A percentile compares a stretch with the other conserved stretches of the same genome.
These are phyloP conservation scores for Camelina sativa DNA, from an alignment of 345 rosid genomes.

Conservation along the genomic window DNA sequence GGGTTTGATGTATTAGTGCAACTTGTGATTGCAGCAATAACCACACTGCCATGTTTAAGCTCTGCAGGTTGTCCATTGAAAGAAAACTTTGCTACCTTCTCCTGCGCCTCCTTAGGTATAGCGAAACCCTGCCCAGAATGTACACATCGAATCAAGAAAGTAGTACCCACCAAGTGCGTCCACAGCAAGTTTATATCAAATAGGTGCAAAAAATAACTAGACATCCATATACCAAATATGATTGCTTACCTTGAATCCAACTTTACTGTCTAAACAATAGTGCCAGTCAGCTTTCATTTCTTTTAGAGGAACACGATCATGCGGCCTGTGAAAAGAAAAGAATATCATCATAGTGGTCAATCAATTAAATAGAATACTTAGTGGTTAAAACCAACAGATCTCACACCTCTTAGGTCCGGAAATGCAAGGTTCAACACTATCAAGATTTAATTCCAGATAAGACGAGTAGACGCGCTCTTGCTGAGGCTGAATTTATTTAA, in stretches of 20 bases:
- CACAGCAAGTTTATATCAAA: not conserved
- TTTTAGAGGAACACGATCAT: constrained; percentile 88
- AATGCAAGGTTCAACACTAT: constrained; percentile 87
- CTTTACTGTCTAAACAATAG: constrained; percentile 89
- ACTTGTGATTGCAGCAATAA: constrained; percentile 98
- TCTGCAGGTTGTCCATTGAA: constrained; percentile 89
- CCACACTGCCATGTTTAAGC: constrained; percentile 96
- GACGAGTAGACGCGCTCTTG: constrained; percentile 60
- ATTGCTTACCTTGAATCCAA: constrained; percentile 75
- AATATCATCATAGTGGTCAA: not conserved
- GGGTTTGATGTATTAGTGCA: constrained; percentile 99
- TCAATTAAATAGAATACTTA: not conserved
- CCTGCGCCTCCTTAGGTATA: constrained; percentile 82
- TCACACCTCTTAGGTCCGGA: constrained; percentile 94
- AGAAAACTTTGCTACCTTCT: constrained; percentile 75
- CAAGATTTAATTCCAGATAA: constrained; percentile 79
- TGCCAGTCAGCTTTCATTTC: constrained; percentile 99
- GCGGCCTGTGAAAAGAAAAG: constrained; percentile 66
- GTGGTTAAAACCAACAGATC: constrained; percentile 23
- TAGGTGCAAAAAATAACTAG: not conserved
- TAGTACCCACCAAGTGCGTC: not conserved
- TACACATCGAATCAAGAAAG: constrained; percentile 1
- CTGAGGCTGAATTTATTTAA: constrained; percentile 39
- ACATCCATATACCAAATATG: not conserved
- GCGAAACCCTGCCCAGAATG: constrained; percentile 78